Percentiles rank a stretch among this genome's conserved stretches.
Evolutionary conservation across 2,329 filamentous ascomycete genomes (phyloP).

Genomic region (Neurospora sp.): DNA sequence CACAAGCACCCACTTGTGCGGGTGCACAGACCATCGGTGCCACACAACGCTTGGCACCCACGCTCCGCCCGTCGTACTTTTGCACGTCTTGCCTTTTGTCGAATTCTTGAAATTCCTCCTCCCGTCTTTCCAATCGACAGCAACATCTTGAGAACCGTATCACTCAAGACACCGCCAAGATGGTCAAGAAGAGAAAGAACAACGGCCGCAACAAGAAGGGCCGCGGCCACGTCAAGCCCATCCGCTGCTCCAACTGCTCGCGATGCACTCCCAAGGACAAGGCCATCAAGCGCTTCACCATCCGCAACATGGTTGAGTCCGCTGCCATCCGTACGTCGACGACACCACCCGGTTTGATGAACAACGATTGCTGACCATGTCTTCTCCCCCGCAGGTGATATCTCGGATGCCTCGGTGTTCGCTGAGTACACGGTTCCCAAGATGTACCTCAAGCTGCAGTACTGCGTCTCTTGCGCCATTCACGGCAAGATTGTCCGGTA

Average conservation of each 20-base stretch:
- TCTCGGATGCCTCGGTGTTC: slow-evolving; percentile 99
- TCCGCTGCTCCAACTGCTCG: slow-evolving; percentile 66
- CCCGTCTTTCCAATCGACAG: slow-evolving; percentile 13
- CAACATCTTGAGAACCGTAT: slow-evolving; percentile 16
- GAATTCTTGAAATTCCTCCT: slow-evolving; percentile 11
- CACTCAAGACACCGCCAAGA: slow-evolving; percentile 47
- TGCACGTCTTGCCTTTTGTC: background rate
- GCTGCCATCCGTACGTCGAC: slow-evolving; percentile 89
- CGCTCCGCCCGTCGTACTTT: background rate
- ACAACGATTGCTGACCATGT: slow-evolving; percentile 10
- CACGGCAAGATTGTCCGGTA: slow-evolving; percentile 99
- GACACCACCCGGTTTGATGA: background rate
- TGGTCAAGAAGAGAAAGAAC: slow-evolving; percentile 65
- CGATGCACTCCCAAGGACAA: slow-evolving; percentile 98
- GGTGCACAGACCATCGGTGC: background rate
- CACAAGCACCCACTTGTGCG: slow-evolving; percentile 2
- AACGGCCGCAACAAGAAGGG: slow-evolving; percentile 31
- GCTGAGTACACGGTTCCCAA: slow-evolving; percentile 98
- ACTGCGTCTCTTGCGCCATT: slow-evolving; percentile 99
- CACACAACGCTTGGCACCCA: slow-evolving; percentile 13
- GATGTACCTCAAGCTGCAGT: slow-evolving; percentile 99
- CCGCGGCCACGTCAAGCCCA: slow-evolving; percentile 99
- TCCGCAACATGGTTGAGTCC: slow-evolving; percentile 99
- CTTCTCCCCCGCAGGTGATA: slow-evolving; percentile 66
- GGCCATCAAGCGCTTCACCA: slow-evolving; percentile 99